Base-by-base conservation (phyloP, 805 yeast species). In the Torulaspora indica region DNA sequence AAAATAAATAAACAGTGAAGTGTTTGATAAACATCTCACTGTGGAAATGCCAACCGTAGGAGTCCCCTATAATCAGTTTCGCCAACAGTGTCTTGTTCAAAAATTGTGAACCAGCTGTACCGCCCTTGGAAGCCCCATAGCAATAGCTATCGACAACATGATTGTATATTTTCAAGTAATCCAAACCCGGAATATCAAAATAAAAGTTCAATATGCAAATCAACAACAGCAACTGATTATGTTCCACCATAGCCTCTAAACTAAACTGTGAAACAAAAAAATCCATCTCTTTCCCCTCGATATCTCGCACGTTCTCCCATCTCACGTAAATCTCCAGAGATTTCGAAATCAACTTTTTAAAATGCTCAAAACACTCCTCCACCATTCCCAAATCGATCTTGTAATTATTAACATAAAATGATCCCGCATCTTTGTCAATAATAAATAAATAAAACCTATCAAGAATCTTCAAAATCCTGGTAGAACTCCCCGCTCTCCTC, bases 171-270 rank as follows among this genome's bases (percentile, higher is more conserved):
- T 43, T 38, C 32, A 44, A 18, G 23, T 52, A 54, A n/a, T 39
- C 41, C 23, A 54, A 18, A n/a, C 50, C 51, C 1, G 57, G 58
- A 14, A 54, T 47, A 22, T 55, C 58, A 36, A 49, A 49, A 28
- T 55, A 57, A 38, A 57, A 57, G 40, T 57, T 57, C 14, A 55
- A 33, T 30, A 57, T 45, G 31, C 51, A 40, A 17, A 55, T 38
- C 30, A 57, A 42, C 8, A 51, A 31, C 9, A 55, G 34, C 14
- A 54, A 25, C 29, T 53, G 54, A 20, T 53, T 54, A 10, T 42
- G 42, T 10, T 42, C 34, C 20, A 54, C 42, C 24, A 56, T 33
- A 5, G 30, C 37, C 22, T 29, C 36, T 18, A 47, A 45, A 23
- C 22, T 30, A 14, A 50, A 49, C 13, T 43, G 35, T 3, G 43